Percentiles rank a stretch among this genome's conserved stretches.
These are phyloP conservation scores for Mycena capillaripes DNA, from an alignment of 768 basidiomycete genomes.

Conservation along the genomic window DNA sequence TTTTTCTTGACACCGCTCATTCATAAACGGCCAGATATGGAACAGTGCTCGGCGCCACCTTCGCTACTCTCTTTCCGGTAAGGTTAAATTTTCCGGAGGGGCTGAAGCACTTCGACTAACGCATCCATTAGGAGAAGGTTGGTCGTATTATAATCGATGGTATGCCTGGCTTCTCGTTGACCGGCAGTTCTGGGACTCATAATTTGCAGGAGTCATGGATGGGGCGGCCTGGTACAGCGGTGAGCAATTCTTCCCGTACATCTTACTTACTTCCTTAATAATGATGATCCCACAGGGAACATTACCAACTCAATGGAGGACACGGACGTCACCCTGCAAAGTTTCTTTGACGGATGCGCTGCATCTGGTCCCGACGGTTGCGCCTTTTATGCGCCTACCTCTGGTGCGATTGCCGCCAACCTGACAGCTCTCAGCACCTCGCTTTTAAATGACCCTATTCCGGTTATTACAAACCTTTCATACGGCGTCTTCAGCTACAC, in stretches of 20 bases:
- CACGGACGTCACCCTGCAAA: slow-evolving; percentile 51
- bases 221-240: slow-evolving; percentile 11
- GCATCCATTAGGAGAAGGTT: not conserved
- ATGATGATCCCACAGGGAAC: not conserved
- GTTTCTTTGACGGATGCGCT: slow-evolving; percentile 53
- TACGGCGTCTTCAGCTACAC: slow-evolving; percentile 56
- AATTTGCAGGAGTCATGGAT: slow-evolving; percentile 13
- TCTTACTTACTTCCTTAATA: not conserved
- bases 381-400: too few relatives aligned
- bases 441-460: slow-evolving; percentile 47
- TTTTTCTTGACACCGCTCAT: not conserved
- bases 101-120: slow-evolving; percentile 1
- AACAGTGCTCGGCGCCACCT: not conserved
- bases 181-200: not conserved
- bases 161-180: not conserved
- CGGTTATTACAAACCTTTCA: slow-evolving; percentile 44
- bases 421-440: slow-evolving; percentile 48
- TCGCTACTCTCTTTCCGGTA: not conserved
- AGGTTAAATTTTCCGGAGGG: not conserved
- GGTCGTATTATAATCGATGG: not conserved
- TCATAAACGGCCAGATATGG: not conserved
- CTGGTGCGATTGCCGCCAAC: slow-evolving; percentile 51
- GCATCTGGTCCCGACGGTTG: slow-evolving; percentile 52
- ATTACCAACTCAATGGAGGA: slow-evolving; percentile 36
- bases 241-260: not conserved